These are phyloP conservation scores for Tieghemostelium lacteum DNA, from an alignment of 78 protist species.

Conservation along the genomic window DNA sequence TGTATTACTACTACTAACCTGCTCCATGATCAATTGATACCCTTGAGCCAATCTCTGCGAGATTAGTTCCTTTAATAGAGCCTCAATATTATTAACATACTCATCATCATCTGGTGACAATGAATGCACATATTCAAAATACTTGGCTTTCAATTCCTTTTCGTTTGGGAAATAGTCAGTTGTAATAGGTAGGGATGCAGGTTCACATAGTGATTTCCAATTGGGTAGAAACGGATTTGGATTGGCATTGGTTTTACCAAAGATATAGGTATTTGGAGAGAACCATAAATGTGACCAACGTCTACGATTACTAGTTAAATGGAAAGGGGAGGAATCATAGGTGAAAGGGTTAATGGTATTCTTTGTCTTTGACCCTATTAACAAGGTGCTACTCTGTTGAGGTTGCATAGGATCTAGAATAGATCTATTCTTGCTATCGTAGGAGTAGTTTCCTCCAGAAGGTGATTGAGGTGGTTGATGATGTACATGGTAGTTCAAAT, in stretches of 20 bases:
- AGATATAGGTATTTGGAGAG: constrained; percentile 70
- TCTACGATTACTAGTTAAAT: constrained; percentile 64
- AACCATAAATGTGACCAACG: constrained; percentile 79
- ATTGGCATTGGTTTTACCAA: constrained; percentile 70
- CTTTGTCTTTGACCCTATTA: not conserved
- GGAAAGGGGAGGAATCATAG: constrained; percentile 53
- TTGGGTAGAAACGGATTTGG: constrained; percentile 77
- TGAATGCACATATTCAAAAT: constrained; percentile 56
- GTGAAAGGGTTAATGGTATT: constrained; percentile 58
- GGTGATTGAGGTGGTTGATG: too few relatives aligned
- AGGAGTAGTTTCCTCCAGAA: not conserved
- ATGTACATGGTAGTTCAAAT: not conserved
- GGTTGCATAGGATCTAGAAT: too few relatives aligned
- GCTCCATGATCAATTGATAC: constrained; percentile 66
- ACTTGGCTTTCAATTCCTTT: constrained; percentile 59
- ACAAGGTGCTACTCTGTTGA: not conserved
- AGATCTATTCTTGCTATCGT: not conserved
- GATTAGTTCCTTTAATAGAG: constrained; percentile 62
- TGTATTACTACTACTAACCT: not conserved
- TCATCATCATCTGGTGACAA: constrained; percentile 58
- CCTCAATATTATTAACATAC: constrained; percentile 59
- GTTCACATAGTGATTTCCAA: constrained; percentile 84
- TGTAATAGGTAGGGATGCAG: constrained; percentile 80
- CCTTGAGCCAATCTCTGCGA: constrained; percentile 80
- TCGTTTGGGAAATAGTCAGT: constrained; percentile 75